phyloP scores from a whole-genome alignment of 2,329 filamentous ascomycete species.

The Botrytis elliptica region DNA sequence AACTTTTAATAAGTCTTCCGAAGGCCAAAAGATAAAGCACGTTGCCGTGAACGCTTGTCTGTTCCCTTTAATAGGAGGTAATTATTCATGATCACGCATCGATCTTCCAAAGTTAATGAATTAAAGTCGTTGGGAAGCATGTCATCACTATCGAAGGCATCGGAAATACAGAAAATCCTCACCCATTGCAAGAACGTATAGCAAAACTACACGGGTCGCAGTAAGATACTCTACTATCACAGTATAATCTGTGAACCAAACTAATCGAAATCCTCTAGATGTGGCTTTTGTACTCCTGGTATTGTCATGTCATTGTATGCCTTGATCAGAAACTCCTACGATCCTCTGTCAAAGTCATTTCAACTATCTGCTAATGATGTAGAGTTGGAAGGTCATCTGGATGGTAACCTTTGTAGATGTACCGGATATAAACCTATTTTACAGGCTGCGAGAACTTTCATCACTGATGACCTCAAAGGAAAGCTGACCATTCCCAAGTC shows the following conservation, averaged over 20 bases:
- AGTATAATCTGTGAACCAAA: no score
- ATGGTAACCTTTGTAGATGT: slow-evolving; percentile 91
- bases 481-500: slow-evolving; percentile 58
- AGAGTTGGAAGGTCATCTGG: slow-evolving; percentile 76
- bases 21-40: slow-evolving; percentile 76
- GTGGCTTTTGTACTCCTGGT: slow-evolving; percentile 82
- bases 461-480: slow-evolving; percentile 40
- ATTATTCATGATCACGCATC: background rate
- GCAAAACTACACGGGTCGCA: slow-evolving; percentile 89
- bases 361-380: slow-evolving; percentile 66
- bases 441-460: slow-evolving; percentile 90
- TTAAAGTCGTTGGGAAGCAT: slow-evolving; percentile 81
- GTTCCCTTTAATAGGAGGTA: slow-evolving; percentile 35
- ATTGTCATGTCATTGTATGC: slow-evolving; percentile 98
- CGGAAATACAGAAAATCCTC: slow-evolving; percentile 77
- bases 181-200: slow-evolving; percentile 85
- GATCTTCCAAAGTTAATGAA: background rate
- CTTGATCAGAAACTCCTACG: slow-evolving; percentile 76
- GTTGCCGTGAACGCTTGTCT: slow-evolving; percentile 93
- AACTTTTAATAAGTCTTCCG: slow-evolving; percentile 62
- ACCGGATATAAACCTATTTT: slow-evolving; percentile 94
- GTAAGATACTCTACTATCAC: slow-evolving; percentile 46
- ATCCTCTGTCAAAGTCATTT: slow-evolving; percentile 47
- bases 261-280: slow-evolving; percentile 23
- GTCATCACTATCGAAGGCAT: slow-evolving; percentile 96